phyloP scores from a whole-genome alignment of 176 grass and related monocot genomes.

The Leersia perrieri region DNA sequence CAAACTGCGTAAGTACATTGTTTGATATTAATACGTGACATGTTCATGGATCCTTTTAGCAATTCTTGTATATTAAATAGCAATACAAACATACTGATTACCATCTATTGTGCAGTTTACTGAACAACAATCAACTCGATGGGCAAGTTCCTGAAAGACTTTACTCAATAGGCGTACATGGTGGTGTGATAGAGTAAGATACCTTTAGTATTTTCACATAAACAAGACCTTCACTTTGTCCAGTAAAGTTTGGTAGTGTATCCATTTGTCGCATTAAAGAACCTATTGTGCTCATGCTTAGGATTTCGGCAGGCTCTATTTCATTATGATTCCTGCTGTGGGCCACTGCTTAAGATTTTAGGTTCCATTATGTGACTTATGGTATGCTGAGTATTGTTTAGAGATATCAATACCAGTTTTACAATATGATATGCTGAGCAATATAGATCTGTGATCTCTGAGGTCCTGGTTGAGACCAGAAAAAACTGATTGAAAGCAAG shows the following conservation, averaged over 20 bases:
- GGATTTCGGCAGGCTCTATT: neutral
- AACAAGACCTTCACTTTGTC: neutral
- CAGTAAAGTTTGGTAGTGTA: neutral
- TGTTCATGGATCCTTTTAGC: neutral
- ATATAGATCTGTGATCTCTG: neutral
- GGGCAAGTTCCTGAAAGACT: constrained; percentile 96
- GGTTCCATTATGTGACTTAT: neutral
- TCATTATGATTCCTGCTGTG: neutral
- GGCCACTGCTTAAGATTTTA: neutral
- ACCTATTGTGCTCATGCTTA: neutral
- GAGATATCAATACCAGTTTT: neutral
- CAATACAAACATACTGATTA: constrained; percentile 14
- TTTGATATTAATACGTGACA: neutral
- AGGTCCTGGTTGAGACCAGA: neutral
- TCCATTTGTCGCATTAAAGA: neutral
- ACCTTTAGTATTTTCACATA: neutral
- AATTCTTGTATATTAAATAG: neutral
- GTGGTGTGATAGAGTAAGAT: constrained; percentile 98
- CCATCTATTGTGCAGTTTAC: constrained; percentile 50
- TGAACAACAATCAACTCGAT: constrained; percentile 88
- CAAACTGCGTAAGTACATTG: constrained; percentile 66
- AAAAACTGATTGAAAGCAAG: neutral
- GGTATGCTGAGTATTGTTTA: neutral
- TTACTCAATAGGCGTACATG: constrained; percentile 94
- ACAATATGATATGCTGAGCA: neutral